Evolutionary conservation across 257 asterid species (phyloP), one percentile per base, ranked within the genome.

Genomic region (Echites panduratus): DNA sequence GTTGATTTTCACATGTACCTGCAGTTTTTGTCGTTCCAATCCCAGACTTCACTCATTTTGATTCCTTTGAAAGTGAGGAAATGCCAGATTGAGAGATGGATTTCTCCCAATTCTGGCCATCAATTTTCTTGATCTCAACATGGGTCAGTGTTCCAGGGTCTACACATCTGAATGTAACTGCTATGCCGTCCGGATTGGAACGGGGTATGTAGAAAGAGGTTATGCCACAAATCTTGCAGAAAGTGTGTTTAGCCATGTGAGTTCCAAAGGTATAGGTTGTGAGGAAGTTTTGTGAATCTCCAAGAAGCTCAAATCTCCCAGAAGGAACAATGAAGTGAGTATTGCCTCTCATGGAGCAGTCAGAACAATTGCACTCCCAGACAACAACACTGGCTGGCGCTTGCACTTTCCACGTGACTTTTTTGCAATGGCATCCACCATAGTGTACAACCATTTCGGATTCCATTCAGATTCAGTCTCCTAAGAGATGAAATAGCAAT

Each of bases 361-460:
- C 84, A 0, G 97, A 80, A 69, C 98, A 93, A 82, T 86, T 86
- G 84, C 98, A 93, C 48, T 77, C 73, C 98, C 97, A 93, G 78
- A 79, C 89, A 6, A 89, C 82, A 0, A 91, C 77, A 9, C 91
- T 84, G 19, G 83, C 52, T 19, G 92, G 85, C 20, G 94, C 98
- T 66, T 59, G 78, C 2, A 84, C 96, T 75, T 47, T 73, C 98
- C 97, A 91, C 73, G 92, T 81, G 9, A 93, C 88, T 5, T 76
- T 79, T 68, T 76, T 87, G 85, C 97, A 93, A 78, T 93, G 97
- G 71, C 98, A 93, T 75, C 98, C 96, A 43, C 98, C 98, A 13
- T 73, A 69, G 78, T 93, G 98, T 53, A 72, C 45, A n/a, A 85
- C 54, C 67, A 80, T 50, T 76, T 83, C 78, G 0, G 87, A 41